Percentiles rank a stretch among this genome's conserved stretches.
phyloP scores from a whole-genome alignment of 768 basidiomycete species.

The Boletus rubropictus region DNA sequence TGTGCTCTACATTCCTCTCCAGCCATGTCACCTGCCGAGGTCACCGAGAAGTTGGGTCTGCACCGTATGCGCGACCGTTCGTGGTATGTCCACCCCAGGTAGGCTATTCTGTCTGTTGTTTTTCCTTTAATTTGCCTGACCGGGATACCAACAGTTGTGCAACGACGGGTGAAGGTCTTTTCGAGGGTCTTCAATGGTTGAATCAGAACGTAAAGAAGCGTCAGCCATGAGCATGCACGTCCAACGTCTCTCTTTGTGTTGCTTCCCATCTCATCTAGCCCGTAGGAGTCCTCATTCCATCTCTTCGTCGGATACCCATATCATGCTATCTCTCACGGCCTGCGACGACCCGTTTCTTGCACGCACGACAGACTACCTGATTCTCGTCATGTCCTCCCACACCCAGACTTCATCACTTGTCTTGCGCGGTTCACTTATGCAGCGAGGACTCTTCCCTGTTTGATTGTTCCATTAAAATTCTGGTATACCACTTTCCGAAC shows the following conservation, averaged over 20 bases:
- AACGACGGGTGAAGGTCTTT: conserved; percentile 93
- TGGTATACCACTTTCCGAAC: conserved; percentile 10
- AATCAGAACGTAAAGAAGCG: conserved; percentile 96
- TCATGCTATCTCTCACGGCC: conserved; percentile 33
- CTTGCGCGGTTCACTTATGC: conserved; percentile 24
- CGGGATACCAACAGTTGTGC: conserved; percentile 62
- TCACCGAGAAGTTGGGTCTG: conserved; percentile 93
- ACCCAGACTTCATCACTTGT: conserved; percentile 15
- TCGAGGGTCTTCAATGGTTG: conserved; percentile 96
- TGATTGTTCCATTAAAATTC: conserved; percentile 9
- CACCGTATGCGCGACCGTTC: conserved; percentile 95
- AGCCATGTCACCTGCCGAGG: conserved; percentile 99
- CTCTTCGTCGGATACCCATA: conserved; percentile 29
- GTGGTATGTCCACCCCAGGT: conserved; percentile 99
- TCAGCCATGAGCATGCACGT: conserved; percentile 49
- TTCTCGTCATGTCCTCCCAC: conserved; percentile 25
- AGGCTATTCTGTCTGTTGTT: conserved; percentile 19
- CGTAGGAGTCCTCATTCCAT: conserved; percentile 14
- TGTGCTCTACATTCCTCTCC: conserved; percentile 1
- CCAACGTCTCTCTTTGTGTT: conserved; percentile 12
- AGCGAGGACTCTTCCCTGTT: conserved; percentile 11
- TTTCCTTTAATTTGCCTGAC: not conserved
- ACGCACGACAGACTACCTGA: conserved; percentile 35
- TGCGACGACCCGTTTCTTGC: conserved; percentile 29
- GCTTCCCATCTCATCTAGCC: conserved; percentile 21